Evolutionary conservation across 352 stramenopile genomes (phyloP), one percentile per base, ranked within the genome.

Genomic region (Phytopythium delawarense): DNA sequence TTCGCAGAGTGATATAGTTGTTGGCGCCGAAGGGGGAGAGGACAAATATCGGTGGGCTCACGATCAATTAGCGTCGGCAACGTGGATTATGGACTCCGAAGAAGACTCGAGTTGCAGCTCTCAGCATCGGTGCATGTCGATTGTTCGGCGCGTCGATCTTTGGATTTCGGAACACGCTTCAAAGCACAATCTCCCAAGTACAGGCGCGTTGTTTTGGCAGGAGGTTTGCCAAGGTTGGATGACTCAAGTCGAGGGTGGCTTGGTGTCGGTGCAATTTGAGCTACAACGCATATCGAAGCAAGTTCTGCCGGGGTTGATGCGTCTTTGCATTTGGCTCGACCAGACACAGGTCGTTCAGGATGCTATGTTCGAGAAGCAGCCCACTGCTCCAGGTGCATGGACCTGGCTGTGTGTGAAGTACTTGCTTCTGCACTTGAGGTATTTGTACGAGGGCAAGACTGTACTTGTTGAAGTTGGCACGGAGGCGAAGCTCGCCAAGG

Each of bases 221-320:
- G 53, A 64, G 2, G 62, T 87, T 13, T 51, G 84, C 4, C 30
- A 55, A 28, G 76, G 75, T 4, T 92, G 67, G 58, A 54, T 87
- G 13, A 11, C 35, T 12, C 75, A 89, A 32, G 80, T 70, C 1
- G 70, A 71, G 42, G 53, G 58, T 13, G 77, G 68, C 0, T 88
- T 90, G 34, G 46, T 66, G 3, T 89, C 80, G 0, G 70, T 66
- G 6, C 83, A 90, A 56, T 92, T 88, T 64, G 77, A 92, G 51
- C 73, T 92, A 32, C 76, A 76, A 11, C 69, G 84, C 18, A 90
- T 92, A 42, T 78, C 78, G 16, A 69, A 66, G 1, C 84, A 92
- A 51, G 56, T 83, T 28, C 68, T 91, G 8, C 79, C 81, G 7
- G 72, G 78, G 0, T 60, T 92, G 2, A 66, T 89, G 58, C 67